Conservation (phyloP, 306 rosid species). For the Notholithocarpus densiflorus region DNA sequence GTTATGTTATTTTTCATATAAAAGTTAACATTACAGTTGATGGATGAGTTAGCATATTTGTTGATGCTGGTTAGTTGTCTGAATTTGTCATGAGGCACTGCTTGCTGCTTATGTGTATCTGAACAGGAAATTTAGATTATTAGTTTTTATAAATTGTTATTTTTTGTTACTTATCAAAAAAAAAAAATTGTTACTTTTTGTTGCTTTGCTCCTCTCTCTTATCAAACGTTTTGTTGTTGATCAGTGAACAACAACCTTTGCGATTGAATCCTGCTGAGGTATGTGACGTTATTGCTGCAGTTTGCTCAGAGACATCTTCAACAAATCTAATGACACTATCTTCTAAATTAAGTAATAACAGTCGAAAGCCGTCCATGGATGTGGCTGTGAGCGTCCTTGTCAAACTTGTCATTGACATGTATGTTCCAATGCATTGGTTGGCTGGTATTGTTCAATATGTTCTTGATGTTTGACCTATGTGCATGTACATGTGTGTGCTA, state of each 20-base stretch:
- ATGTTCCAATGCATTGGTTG: constrained; percentile 43
- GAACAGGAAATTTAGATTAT: neutral
- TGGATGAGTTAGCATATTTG: neutral
- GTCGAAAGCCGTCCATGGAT: constrained; percentile 90
- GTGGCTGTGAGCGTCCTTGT: constrained; percentile 99
- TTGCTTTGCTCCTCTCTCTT: constrained; percentile 26
- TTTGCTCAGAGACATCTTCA: constrained; percentile 84
- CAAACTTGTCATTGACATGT: constrained; percentile 97
- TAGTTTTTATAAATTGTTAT: constrained; percentile 11
- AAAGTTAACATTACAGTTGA: neutral
- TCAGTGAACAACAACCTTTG: constrained; percentile 97
- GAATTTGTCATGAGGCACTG: neutral
- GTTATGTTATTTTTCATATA: neutral
- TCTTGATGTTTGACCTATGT: neutral
- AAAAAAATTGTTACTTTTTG: constrained; percentile 9
- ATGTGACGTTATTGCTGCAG: constrained; percentile 94
- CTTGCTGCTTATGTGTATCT: constrained; percentile 8
- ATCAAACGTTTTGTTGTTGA: constrained; percentile 42
- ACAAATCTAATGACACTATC: constrained; percentile 53
- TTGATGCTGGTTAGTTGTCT: neutral
- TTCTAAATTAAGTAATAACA: constrained; percentile 59
- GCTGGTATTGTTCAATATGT: constrained; percentile 20
- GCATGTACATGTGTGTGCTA: neutral
- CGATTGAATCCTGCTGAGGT: constrained; percentile 97
- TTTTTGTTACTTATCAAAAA: neutral